Evolutionary conservation across 768 basidiomycete species (phyloP).

Genomic region (Ramaria sp.): DNA sequence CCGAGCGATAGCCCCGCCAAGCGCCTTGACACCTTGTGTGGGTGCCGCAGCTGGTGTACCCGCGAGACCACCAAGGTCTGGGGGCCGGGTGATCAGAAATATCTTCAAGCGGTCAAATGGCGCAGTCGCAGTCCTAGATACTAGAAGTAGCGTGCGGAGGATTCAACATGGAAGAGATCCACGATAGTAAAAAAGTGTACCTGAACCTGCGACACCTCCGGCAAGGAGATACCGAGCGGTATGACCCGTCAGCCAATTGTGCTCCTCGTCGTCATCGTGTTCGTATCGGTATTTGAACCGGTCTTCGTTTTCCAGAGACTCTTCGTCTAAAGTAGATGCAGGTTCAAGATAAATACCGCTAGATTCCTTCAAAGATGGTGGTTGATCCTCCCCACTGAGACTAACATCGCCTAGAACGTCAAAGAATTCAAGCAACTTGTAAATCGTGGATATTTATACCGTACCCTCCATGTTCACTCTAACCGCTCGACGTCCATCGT

Average conservation of each 20-base stretch:
- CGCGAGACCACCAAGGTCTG: slow-evolving; percentile 52
- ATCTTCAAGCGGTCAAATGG: slow-evolving; percentile 96
- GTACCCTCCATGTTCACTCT: slow-evolving; percentile 86
- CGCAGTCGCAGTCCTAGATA: slow-evolving; percentile 92
- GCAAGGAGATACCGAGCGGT: slow-evolving; percentile 86
- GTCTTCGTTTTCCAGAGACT: slow-evolving; percentile 27
- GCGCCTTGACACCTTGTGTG: slow-evolving; percentile 47
- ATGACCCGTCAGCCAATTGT: slow-evolving; percentile 50
- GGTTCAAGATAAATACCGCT: slow-evolving; percentile 13
- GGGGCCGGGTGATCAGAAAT: slow-evolving; percentile 85
- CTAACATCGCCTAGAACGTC: slow-evolving; percentile 55
- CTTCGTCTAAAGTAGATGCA: slow-evolving; percentile 21
- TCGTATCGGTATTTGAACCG: slow-evolving; percentile 22
- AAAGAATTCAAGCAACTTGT: slow-evolving; percentile 1
- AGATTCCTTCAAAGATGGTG: slow-evolving; percentile 21
- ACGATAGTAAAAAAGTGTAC: slow-evolving; percentile 31
- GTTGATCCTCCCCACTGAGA: slow-evolving; percentile 66
- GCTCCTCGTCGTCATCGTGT: slow-evolving; percentile 45
- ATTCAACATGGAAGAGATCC: neutral
- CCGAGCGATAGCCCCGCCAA: slow-evolving; percentile 59
- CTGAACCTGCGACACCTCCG: slow-evolving; percentile 89
- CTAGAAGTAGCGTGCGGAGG: slow-evolving; percentile 27
- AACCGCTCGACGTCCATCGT: slow-evolving; percentile 68
- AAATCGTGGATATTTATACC: slow-evolving; percentile 13
- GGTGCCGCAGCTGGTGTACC: slow-evolving; percentile 22